phyloP scores from a whole-genome alignment of 805 yeast species.

The Starmerella geochares region DNA sequence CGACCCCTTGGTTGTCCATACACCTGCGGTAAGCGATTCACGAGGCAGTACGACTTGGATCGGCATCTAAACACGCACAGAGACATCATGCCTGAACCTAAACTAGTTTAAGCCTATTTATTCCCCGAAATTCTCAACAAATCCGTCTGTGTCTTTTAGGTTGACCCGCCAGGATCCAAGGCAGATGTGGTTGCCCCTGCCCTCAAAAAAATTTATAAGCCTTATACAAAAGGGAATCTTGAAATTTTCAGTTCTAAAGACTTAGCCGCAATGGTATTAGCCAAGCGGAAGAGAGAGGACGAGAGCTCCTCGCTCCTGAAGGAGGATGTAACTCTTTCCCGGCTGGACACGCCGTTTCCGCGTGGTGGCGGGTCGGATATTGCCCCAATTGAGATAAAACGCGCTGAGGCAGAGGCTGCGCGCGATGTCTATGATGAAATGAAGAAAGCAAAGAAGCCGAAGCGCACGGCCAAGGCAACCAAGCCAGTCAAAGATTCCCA shows the following conservation, averaged over 20 bases:
- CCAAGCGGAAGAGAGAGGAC: constrained; percentile 20
- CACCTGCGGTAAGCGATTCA: constrained; percentile 31
- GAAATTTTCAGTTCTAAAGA: constrained; percentile 3
- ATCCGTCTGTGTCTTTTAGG: no score
- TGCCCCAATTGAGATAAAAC: constrained; percentile 82
- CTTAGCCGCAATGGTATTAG: neutral
- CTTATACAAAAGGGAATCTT: neutral
- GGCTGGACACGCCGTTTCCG: constrained; percentile 47
- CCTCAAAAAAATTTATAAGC: constrained; percentile 19
- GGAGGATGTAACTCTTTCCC: constrained; percentile 11
- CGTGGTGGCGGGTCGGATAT: constrained; percentile 79
- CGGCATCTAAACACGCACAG: constrained; percentile 30
- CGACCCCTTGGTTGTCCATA: constrained; percentile 30
- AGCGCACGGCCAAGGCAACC: constrained; percentile 33
- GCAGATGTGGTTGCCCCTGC: constrained; percentile 7
- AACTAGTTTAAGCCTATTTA: neutral
- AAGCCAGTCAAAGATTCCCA: constrained; percentile 27
- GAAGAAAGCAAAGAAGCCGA: constrained; percentile 27
- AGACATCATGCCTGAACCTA: neutral
- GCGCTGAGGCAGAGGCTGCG: constrained; percentile 85
- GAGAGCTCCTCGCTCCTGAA: constrained; percentile 13
- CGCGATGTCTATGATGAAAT: constrained; percentile 48
- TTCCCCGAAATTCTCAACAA: neutral
- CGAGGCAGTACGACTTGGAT: constrained; percentile 33
- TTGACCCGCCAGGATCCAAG: neutral